phyloP scores from a whole-genome alignment of 345 rosid genomes.

The Eucalyptus camaldulensis region DNA sequence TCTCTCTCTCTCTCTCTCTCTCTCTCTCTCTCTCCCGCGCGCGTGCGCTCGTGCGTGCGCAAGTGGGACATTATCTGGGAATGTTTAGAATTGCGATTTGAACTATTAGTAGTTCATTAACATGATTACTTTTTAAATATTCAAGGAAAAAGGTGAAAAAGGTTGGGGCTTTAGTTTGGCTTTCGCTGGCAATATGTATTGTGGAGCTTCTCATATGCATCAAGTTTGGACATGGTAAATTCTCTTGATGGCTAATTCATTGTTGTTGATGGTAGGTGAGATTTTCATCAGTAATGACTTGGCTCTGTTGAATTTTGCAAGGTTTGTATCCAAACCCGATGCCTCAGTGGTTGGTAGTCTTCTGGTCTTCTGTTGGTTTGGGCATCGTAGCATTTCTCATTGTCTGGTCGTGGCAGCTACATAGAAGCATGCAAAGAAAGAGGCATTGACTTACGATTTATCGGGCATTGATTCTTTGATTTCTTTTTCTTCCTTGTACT shows the following conservation, averaged over 20 bases:
- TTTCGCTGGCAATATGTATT: slow-evolving; percentile 89
- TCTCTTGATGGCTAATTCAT: neutral
- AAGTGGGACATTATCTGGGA: neutral
- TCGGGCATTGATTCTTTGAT: neutral
- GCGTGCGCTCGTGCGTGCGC: accelerated
- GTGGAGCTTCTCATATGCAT: slow-evolving; percentile 94
- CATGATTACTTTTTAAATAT: neutral
- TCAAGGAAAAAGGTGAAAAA: slow-evolving; percentile 81
- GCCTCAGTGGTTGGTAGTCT: slow-evolving; percentile 66
- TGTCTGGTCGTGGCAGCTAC: slow-evolving; percentile 73
- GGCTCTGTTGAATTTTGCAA: neutral
- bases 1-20: neutral
- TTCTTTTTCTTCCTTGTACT: neutral
- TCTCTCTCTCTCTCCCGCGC: neutral
- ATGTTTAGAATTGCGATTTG: neutral
- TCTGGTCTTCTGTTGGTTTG: slow-evolving; percentile 62
- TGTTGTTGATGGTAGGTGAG: neutral
- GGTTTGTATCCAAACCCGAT: slow-evolving; percentile 82
- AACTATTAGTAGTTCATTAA: neutral
- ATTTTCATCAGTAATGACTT: neutral
- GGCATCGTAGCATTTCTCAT: slow-evolving; percentile 43
- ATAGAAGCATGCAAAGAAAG: slow-evolving; percentile 49
- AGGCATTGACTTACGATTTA: slow-evolving; percentile 18
- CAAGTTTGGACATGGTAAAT: slow-evolving; percentile 87
- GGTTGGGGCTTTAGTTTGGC: slow-evolving; percentile 99